Conservation (phyloP, 306 rosid species). For the Mimosa pudica region DNA sequence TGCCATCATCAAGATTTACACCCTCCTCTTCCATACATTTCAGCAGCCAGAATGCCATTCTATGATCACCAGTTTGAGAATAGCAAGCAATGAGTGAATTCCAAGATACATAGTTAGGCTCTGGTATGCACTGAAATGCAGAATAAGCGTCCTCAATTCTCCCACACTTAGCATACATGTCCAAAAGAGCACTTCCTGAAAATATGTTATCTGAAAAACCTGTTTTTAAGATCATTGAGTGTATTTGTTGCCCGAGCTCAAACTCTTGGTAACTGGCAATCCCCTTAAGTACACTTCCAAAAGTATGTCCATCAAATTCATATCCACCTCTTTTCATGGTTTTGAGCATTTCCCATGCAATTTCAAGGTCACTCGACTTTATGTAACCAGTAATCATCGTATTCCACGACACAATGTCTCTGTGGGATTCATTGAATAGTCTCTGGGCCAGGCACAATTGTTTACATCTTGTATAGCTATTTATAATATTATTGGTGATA, state of each 20-base stretch:
- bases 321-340: conserved; percentile 55
- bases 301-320: conserved; percentile 57
- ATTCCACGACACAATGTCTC: conserved; percentile 83
- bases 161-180: conserved; percentile 86
- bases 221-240: conserved; percentile 59
- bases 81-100: conserved; percentile 72
- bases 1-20: conserved; percentile 63
- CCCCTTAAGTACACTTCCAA: conserved; percentile 78
- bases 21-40: conserved; percentile 63
- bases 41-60: conserved; percentile 52
- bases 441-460: conserved; percentile 45
- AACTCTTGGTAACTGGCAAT: conserved; percentile 41
- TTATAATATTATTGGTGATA: conserved; percentile 62
- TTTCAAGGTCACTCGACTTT: conserved; percentile 42
- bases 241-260: conserved; percentile 64
- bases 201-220: conserved; percentile 55
- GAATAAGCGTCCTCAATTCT: conserved; percentile 61
- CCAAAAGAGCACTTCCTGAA: conserved; percentile 73
- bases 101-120: conserved; percentile 67
- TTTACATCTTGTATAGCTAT: conserved; percentile 43
- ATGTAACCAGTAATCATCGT: conserved; percentile 59
- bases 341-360: conserved; percentile 47
- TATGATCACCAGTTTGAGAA: conserved; percentile 53
- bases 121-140: conserved; percentile 52
- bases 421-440: conserved; percentile 60